Conservation (phyloP, 2,329 filamentous ascomycete species). For the Mycogone perniciosa region DNA sequence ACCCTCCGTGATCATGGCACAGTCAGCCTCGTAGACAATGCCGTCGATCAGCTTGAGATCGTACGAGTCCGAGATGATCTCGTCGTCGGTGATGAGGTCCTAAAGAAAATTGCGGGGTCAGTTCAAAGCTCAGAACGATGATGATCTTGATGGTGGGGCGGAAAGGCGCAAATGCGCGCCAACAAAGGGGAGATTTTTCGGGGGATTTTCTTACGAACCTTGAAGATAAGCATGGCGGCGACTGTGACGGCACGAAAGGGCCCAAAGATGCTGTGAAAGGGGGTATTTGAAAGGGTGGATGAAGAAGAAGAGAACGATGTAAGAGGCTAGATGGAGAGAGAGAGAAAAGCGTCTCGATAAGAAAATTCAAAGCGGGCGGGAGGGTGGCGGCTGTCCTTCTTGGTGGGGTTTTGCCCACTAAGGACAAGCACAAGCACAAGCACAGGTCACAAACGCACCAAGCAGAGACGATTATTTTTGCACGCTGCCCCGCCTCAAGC, state of each 20-base stretch:
- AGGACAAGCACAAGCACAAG: not conserved
- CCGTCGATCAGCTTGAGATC: slow-evolving; percentile 73
- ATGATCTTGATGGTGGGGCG: slow-evolving; percentile 5
- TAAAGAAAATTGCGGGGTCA: slow-evolving; percentile 36
- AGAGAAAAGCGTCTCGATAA: not conserved
- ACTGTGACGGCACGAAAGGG: no score
- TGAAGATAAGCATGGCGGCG: slow-evolving; percentile 69
- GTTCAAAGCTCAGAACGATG: not conserved
- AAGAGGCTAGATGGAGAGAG: not conserved
- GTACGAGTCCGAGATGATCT: slow-evolving; percentile 96
- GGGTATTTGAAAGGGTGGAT: slow-evolving; percentile 15
- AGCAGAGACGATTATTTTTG: slow-evolving; percentile 6
- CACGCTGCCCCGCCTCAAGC: slow-evolving; percentile 4
- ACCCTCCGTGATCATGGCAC: slow-evolving; percentile 78
- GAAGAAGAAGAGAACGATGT: slow-evolving; percentile 11
- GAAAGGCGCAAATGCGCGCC: not conserved
- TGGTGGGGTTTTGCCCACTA: not conserved
- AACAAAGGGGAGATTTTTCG: not conserved
- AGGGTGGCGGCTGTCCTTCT: not conserved
- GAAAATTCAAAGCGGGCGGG: slow-evolving; percentile 11
- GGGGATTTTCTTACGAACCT: slow-evolving; percentile 38
- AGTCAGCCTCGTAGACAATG: slow-evolving; percentile 84
- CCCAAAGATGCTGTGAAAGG: slow-evolving; percentile 17
- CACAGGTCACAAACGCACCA: not conserved
- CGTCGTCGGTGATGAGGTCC: slow-evolving; percentile 86